Evolutionary conservation across 345 rosid species (phyloP), one percentile per base, ranked within the genome.

Genomic region (Ceriops zippeliana): DNA sequence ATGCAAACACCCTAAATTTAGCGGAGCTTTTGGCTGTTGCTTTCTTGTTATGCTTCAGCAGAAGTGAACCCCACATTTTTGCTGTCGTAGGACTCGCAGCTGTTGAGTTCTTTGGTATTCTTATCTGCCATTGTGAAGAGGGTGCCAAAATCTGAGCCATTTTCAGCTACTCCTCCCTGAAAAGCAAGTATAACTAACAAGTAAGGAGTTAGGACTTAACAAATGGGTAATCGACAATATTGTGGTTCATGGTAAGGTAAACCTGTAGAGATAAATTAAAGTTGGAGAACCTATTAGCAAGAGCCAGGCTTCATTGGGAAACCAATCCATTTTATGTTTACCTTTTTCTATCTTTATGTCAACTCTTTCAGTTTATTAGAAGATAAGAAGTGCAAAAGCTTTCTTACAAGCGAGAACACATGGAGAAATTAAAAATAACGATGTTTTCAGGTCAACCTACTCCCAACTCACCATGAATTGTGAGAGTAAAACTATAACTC

Each of bases 121-220:
- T 83, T 84, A 89, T 82, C 79, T 88, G 98, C 83, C 92, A 89
- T 80, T 86, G 90, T 56, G 80, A 70, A 37, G 87, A 81, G 59
- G 92, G 95, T 73, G 95, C 90, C 75, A 91, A 74, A 73, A 93
- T 83, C 83, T 91, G 97, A 5, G 97, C 91, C 98, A 93, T 93
- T 78, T 78, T 78, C 76, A 58, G 80, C 77, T 71, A 66, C 69
- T 68, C 78, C 79, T 70, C 64, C 63, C 86, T 79, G 63, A 58
- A 60, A 65, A 69, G 22, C 35, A 76, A 62, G 19, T 42, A 66
- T 32, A 37, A 24, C 30, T 4, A 61, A 66, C 57, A 74, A 71
- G 52, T 68, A 69, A 28, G 51, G 37, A 24, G 38, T 26, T 15
- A 52, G 10, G 47, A 54, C 27, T 7, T 11, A 35, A 70, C 7